phyloP scores from a whole-genome alignment of 352 stramenopile genomes.

The Globisporangium recalcitrans region DNA sequence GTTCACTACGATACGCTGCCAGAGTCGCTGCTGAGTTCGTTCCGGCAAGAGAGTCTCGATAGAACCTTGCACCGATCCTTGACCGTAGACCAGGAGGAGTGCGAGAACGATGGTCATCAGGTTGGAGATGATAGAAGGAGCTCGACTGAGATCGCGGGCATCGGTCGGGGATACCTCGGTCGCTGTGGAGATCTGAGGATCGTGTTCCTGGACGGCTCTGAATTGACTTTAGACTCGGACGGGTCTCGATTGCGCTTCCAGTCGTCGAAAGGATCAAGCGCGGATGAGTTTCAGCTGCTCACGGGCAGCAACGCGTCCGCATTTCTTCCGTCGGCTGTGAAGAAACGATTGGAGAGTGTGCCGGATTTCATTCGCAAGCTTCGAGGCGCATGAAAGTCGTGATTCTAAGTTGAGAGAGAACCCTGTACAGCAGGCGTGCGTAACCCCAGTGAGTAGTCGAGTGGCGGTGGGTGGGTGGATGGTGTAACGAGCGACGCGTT shows the following conservation, averaged over 20 bases:
- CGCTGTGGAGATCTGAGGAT: conserved; percentile 34
- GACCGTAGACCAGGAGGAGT: background rate
- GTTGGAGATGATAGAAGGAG: conserved; percentile 11
- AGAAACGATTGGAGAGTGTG: conserved; percentile 42
- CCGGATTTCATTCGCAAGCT: conserved; percentile 48
- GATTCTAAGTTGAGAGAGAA: conserved; percentile 4
- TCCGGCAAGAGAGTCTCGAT: conserved; percentile 23
- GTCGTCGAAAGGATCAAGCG: conserved; percentile 10
- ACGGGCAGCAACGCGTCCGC: conserved; percentile 26
- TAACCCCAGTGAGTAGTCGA: background rate
- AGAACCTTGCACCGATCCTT: conserved; percentile 12
- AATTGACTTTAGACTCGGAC: conserved; percentile 37
- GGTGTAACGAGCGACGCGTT: conserved; percentile 5
- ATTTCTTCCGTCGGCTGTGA: conserved; percentile 38
- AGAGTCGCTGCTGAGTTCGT: conserved; percentile 33
- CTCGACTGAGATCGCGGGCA: conserved; percentile 28
- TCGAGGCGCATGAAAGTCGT: background rate
- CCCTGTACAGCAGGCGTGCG: background rate
- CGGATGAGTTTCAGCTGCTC: conserved; percentile 39
- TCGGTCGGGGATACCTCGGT: conserved; percentile 40
- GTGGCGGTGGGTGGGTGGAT: background rate
- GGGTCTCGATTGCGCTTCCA: conserved; percentile 40
- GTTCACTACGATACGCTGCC: conserved; percentile 52
- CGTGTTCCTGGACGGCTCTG: conserved; percentile 38
- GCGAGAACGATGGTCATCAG: background rate